A percentile compares a stretch with the other conserved stretches of the same genome.
Evolutionary conservation across 257 asterid species (phyloP).

Genomic region (Solanum piurae): DNA sequence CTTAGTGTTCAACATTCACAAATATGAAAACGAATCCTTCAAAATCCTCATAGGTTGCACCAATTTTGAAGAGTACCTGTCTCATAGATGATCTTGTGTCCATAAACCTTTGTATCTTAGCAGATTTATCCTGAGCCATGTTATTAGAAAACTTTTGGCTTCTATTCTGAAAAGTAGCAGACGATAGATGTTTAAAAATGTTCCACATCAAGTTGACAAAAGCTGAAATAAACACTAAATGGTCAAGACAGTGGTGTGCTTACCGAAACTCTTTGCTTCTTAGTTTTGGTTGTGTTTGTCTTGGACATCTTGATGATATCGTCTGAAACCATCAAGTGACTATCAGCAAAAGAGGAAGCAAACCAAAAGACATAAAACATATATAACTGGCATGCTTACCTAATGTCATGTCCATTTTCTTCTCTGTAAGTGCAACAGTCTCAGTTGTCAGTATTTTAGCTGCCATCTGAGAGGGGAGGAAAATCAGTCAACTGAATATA

Average conservation of each 20-base stretch:
- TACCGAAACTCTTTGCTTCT: constrained; percentile 59
- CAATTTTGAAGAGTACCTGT: constrained; percentile 39
- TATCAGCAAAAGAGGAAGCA: not conserved
- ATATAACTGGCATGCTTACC: constrained; percentile 27
- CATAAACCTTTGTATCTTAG: constrained; percentile 37
- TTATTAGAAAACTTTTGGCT: constrained; percentile 31
- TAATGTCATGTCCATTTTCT: constrained; percentile 88
- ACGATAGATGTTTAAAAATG: not conserved
- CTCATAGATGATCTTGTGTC: constrained; percentile 60
- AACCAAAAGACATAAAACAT: not conserved
- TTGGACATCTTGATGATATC: constrained; percentile 88
- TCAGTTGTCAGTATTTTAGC: constrained; percentile 48
- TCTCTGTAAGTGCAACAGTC: constrained; percentile 86
- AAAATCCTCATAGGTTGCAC: not conserved
- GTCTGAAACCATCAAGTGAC: constrained; percentile 33
- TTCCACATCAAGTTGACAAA: not conserved
- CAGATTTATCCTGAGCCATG: constrained; percentile 46
- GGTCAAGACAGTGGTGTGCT: constrained; percentile 8
- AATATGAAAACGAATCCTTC: not conserved
- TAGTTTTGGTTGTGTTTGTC: constrained; percentile 33
- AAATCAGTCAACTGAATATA: not conserved
- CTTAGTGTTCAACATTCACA: not conserved
- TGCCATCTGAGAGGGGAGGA: constrained; percentile 52
- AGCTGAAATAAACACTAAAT: not conserved
- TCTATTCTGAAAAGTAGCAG: constrained; percentile 40